Base-by-base conservation (phyloP, 495 filamentous ascomycete genomes). In the Penicillium herquei region DNA sequence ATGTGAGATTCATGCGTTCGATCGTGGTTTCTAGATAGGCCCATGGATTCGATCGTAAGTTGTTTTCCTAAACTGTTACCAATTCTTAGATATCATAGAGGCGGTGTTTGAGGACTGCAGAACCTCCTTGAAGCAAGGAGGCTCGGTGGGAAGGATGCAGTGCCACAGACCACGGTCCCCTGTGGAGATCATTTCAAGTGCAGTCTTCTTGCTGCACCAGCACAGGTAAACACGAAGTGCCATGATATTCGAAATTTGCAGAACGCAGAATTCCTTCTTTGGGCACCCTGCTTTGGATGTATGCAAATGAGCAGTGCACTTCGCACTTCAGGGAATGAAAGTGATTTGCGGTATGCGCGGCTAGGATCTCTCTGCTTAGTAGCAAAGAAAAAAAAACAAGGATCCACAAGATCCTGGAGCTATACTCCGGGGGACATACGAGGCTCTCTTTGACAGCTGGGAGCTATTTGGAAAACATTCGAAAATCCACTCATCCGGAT, bases 181-280 rank as follows among this genome's bases (percentile, higher is more conserved):
- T 35, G 35, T 33, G 50, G 26, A 53, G 55, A 43, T 53, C 49
- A 52, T 14, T 52, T 8, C 21, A 26, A 26, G 21, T 26, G 21
- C 21, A 26, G 21, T 26, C 21, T 26, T 4, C 21, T 26, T 26
- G 21, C 21, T 26, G 21, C 21, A 26, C 2, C 21, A 2, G 21
- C 21, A 26, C 2, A 26, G 4, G 1, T 26, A 26, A 26, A 26
- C 21, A 26, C 21, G 21, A 26, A 26, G 21, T 26, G n/a, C 21
- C 21, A 26, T 26, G 21, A 26, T 16, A 44, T 48, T 48, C 32
- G 21, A n/a, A 41, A 53, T n/a, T n/a, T 14, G 46, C 39, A 51
- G 39, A 39, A 13, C 17, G 12, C 34, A 37, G 34, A 13, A 7
- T 37, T 13, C 34, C 34, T 26, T 1, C 21, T 26, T 26, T 26